Evolutionary conservation across 2,329 filamentous ascomycete genomes (phyloP).

Genomic region (Colletotrichum magnum): DNA sequence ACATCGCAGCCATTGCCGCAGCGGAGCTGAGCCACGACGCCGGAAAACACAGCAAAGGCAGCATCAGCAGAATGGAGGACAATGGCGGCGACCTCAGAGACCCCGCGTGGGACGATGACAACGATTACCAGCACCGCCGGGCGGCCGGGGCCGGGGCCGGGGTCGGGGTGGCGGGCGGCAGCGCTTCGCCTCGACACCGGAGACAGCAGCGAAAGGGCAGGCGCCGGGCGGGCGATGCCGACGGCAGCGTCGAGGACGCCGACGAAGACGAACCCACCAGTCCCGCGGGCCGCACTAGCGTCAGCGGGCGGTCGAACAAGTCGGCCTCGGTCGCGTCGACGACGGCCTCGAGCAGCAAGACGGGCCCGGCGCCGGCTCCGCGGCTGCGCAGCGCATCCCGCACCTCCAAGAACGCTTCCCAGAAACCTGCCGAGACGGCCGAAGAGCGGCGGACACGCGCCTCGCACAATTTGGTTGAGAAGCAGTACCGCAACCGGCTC

Average conservation of each 20-base stretch:
- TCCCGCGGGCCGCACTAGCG: conserved; percentile 29
- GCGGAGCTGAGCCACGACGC: conserved; percentile 36
- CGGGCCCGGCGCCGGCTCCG: conserved; percentile 29
- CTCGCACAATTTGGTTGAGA: conserved; percentile 52
- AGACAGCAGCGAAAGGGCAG: conserved; percentile 36
- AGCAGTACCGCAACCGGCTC: conserved; percentile 51
- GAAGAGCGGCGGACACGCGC: conserved; percentile 49
- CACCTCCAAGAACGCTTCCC: conserved; percentile 48
- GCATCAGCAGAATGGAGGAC: conserved; percentile 28
- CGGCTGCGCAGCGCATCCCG: conserved; percentile 49
- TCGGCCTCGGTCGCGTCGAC: conserved; percentile 26
- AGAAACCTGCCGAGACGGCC: conserved; percentile 45
- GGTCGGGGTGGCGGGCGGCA: neutral
- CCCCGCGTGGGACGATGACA: conserved; percentile 28
- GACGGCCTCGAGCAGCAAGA: conserved; percentile 31
- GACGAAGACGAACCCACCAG: conserved; percentile 29
- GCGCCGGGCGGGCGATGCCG: conserved; percentile 22
- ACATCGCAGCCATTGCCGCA: conserved; percentile 32
- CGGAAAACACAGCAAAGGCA: conserved; percentile 33
- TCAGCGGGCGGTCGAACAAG: conserved; percentile 31
- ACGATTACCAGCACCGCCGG: conserved; percentile 1
- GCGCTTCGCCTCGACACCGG: conserved; percentile 1
- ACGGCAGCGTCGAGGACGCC: conserved; percentile 3
- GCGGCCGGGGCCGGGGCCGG: neutral
- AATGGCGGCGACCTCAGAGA: conserved; percentile 31